Base-by-base conservation (phyloP, 2,329 filamentous ascomycete species). In the Cryoendolithus antarcticus region DNA sequence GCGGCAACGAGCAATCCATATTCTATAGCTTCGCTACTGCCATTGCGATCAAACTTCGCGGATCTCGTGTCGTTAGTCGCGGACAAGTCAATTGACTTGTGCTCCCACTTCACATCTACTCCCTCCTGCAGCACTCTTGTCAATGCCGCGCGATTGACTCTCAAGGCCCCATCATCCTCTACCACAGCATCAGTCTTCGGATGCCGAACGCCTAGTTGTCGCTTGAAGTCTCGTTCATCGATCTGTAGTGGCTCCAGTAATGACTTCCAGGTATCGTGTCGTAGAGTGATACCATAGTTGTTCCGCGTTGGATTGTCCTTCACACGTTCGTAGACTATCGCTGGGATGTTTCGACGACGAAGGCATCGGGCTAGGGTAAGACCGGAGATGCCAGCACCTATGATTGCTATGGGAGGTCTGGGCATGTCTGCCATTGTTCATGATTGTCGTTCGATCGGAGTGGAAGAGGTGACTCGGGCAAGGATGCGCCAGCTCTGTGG, bases 371-470 rank as follows among this genome's bases (percentile, higher is more conserved):
- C 56, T 1, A 70, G 53, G 0, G 60, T 59, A 8, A 69, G 56
- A 4, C 66, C 67, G 9, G 61, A 58, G 10, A 69, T 54, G 4
- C 67, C 67, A 9, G 64, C 65, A 8, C 66, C 66, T 34, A 69
- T 48, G 30, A 70, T 61, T 13, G 51, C 56, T 40, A 57, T 66
- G 57, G 48, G 53, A 54, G 42, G 58, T 61, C 34, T 44, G 27
- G 49, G 19, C 51, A 52, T 51, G 5, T n/a, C 93, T 63, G 91
- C 89, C 57, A 70, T 66, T 6, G 61, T 21, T 21, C 19, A 21
- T 21, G 19, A 21, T 21, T 21, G 19, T 21, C 19, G 19, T 21
- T 21, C 19, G 19, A 21, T 21, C 19, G 19, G 19, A 21, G 19
- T 21, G 19, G 19, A 21, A 27, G 24, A 27, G 24, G 24, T 27